Evolutionary conservation across 1,139 yeast genomes (phyloP).

Genomic region (Sugiyamaella sp.): DNA sequence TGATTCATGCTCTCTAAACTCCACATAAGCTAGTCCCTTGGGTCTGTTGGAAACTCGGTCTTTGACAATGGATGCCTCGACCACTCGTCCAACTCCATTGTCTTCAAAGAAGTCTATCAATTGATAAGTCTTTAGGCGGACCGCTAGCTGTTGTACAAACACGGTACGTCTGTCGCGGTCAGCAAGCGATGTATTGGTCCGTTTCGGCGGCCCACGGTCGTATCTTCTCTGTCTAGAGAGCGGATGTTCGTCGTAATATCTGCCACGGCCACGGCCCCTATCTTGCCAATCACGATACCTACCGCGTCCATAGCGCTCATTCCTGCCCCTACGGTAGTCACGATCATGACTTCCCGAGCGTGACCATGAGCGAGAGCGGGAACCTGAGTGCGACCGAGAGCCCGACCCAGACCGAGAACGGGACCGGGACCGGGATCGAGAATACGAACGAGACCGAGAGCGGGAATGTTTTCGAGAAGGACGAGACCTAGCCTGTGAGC

Average conservation of each 20-base stretch:
- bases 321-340: background rate
- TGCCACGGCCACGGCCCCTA: conserved; percentile 19
- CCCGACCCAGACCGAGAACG: conserved; percentile 1
- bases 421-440: conserved; percentile 1
- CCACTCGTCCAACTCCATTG: conserved; percentile 40
- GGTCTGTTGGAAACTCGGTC: conserved; percentile 44
- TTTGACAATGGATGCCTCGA: conserved; percentile 45
- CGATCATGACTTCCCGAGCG: conserved; percentile 5
- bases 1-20: conserved; percentile 39
- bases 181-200: conserved; percentile 1
- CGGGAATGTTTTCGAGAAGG: background rate
- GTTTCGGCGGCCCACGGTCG: conserved; percentile 13
- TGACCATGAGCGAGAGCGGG: background rate
- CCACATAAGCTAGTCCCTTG: conserved; percentile 47
- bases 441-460: conserved; percentile 1
- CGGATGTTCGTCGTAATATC: conserved; percentile 18
- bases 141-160: conserved; percentile 46
- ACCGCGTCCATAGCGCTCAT: background rate
- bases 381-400: background rate
- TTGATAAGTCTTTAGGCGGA: conserved; percentile 32
- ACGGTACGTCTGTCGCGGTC: conserved; percentile 45
- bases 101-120: conserved; percentile 43
- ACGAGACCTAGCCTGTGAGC: conserved; percentile 4
- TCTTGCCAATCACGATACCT: conserved; percentile 15
- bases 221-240: conserved; percentile 13